Base-by-base conservation (phyloP, 495 filamentous ascomycete species). In the Penicillium malachiteum region DNA sequence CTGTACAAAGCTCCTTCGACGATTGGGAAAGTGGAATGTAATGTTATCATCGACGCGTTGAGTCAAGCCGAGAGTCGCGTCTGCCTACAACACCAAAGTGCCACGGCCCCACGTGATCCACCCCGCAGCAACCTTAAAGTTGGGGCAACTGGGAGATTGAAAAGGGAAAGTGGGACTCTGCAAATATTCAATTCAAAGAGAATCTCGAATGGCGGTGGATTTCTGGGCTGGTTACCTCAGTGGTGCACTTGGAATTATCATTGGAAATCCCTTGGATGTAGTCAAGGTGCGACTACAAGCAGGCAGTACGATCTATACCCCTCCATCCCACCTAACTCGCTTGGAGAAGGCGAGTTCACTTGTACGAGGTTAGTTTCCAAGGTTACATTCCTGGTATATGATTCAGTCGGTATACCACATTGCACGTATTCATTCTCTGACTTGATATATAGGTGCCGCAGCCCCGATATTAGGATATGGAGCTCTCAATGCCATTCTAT, bases 191-290 rank as follows among this genome's bases (percentile, higher is more conserved):
- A 43, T 30, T 26, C 21, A 26, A 7, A 35, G 16, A n/a, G 11
- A 16, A 12, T 43, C 32, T 18, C 33, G 21, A 34, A 92, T 92
- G 88, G 87, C 87, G 33, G 81, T 88, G 52, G 90, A 93, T 71
- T 96, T 94, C 73, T 92, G 86, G 87, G 87, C 83, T 54, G 88
- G 91, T 60, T 96, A 96, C 71, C 73, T 93, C 59, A 90, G 87
- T 62, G 92, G 92, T 14, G 90, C 86, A 48, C 77, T 83, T 5
- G 87, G 89, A 41, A 96, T 96, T 59, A 73, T 94, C 35, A 86
- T 96, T 51, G 92, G 92, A 55, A 95, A 94, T 58, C 92, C 92
- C 3, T 75, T 96, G 0, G 92, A 96, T 63, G 75, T 96, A 2
- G 76, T 94, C 61, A 96, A 96, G 75, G 89, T 92, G 41, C 84